Evolutionary conservation across 2,329 filamentous ascomycete genomes (phyloP).

Genomic region (Aspergillus carbonarius): DNA sequence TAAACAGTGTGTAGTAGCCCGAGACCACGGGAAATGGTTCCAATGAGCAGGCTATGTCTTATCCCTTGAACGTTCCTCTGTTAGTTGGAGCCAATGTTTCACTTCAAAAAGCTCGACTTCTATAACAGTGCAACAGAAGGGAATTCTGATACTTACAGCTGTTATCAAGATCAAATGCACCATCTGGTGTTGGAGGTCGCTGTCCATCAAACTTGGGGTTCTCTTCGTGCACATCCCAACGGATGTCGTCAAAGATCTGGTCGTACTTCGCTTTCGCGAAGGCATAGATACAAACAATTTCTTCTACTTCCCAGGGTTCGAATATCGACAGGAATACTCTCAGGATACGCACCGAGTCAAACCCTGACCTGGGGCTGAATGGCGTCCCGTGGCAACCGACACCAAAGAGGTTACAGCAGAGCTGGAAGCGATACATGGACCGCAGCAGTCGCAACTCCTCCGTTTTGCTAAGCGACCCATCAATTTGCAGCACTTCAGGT

Average conservation of each 20-base stretch:
- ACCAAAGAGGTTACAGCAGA: slow-evolving; percentile 13
- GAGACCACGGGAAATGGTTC: slow-evolving; percentile 11
- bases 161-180: slow-evolving; percentile 3
- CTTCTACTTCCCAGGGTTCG: slow-evolving; percentile 16
- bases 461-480: slow-evolving; percentile 1
- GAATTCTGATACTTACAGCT: neutral
- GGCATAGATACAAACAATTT: slow-evolving; percentile 6
- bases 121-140: no score
- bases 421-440: slow-evolving; percentile 15
- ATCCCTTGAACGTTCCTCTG: neutral
- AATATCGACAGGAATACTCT: neutral
- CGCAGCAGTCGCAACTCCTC: slow-evolving; percentile 14
- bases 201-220: slow-evolving; percentile 13
- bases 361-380: neutral
- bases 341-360: neutral
- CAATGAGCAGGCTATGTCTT: slow-evolving; percentile 1
- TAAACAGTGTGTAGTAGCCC: slow-evolving; percentile 3
- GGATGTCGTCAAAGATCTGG: slow-evolving; percentile 5
- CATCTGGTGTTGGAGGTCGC: slow-evolving; percentile 3
- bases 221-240: slow-evolving; percentile 10
- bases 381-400: neutral
- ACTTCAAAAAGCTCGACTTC: no score
- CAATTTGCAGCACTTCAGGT: neutral
- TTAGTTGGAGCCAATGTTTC: no score
- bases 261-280: slow-evolving; percentile 2